Conservation (phyloP, 2,329 filamentous ascomycete species). For the Proliferodiscus dingleyae region DNA sequence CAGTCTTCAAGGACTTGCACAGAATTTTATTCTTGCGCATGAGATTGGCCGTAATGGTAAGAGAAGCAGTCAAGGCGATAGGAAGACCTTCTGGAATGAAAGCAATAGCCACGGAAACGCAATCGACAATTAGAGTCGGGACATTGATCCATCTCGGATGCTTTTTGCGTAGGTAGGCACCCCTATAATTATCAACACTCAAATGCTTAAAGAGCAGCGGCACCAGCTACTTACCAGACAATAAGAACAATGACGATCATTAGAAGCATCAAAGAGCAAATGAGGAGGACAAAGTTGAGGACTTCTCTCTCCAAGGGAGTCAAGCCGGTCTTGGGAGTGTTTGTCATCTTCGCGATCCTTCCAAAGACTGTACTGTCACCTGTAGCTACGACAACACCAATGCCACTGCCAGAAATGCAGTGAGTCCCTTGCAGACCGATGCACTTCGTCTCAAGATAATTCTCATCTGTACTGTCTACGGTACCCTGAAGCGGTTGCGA, state of each 20-base stretch:
- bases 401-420: slow-evolving; percentile 63
- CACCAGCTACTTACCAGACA: slow-evolving; percentile 50
- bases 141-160: slow-evolving; percentile 70
- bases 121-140: slow-evolving; percentile 65
- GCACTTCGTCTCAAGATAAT: slow-evolving; percentile 71
- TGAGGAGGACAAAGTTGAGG: slow-evolving; percentile 65
- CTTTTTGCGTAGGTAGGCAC: slow-evolving; percentile 60
- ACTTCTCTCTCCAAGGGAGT: slow-evolving; percentile 71
- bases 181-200: slow-evolving; percentile 31
- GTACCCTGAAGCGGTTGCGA: slow-evolving; percentile 59
- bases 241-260: slow-evolving; percentile 62
- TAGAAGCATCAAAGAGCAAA: slow-evolving; percentile 60
- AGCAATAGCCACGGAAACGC: slow-evolving; percentile 67
- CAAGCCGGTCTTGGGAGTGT: slow-evolving; percentile 60
- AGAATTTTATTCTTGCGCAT: slow-evolving; percentile 74
- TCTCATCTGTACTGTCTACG: slow-evolving; percentile 62
- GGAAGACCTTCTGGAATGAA: slow-evolving; percentile 73
- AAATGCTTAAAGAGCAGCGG: slow-evolving; percentile 31
- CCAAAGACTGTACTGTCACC: slow-evolving; percentile 73
- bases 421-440: slow-evolving; percentile 78
- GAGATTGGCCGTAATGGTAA: slow-evolving; percentile 72
- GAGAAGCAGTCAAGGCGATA: slow-evolving; percentile 62
- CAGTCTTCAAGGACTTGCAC: slow-evolving; percentile 75
- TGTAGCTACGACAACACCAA: slow-evolving; percentile 65
- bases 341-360: slow-evolving; percentile 67